phyloP scores from a whole-genome alignment of 352 stramenopile genomes.

The Phytopythium aichiense region DNA sequence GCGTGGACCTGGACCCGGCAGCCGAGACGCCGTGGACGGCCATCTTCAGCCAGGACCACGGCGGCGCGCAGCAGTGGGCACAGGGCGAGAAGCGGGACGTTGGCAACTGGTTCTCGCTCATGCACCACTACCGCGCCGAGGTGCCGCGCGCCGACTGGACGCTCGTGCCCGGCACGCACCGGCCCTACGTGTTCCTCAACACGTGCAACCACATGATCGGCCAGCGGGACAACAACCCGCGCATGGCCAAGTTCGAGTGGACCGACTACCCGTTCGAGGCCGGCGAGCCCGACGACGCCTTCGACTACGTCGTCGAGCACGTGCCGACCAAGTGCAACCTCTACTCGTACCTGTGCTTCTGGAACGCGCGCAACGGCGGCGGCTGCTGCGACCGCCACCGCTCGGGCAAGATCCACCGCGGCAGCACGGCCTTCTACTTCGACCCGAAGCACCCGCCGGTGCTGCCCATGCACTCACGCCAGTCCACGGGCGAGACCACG shows the following conservation, averaged over 20 bases:
- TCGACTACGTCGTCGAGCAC: slow-evolving; percentile 73
- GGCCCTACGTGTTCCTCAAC: slow-evolving; percentile 81
- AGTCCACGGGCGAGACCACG: neutral
- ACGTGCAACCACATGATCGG: slow-evolving; percentile 90
- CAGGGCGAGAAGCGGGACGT: slow-evolving; percentile 81
- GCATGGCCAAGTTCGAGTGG: slow-evolving; percentile 76
- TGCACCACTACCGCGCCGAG: slow-evolving; percentile 81
- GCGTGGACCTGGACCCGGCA: slow-evolving; percentile 54
- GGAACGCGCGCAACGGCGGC: slow-evolving; percentile 67
- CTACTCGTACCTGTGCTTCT: slow-evolving; percentile 84
- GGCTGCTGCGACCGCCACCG: slow-evolving; percentile 69
- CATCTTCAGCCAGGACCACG: slow-evolving; percentile 73
- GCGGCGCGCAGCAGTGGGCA: slow-evolving; percentile 75
- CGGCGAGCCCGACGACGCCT: slow-evolving; percentile 63
- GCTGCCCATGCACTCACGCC: slow-evolving; percentile 5
- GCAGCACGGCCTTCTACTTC: slow-evolving; percentile 64
- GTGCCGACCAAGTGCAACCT: slow-evolving; percentile 86
- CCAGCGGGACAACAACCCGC: slow-evolving; percentile 77
- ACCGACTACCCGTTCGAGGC: slow-evolving; percentile 76
- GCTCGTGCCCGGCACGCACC: slow-evolving; percentile 31
- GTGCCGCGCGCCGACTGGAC: slow-evolving; percentile 46
- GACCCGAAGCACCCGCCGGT: slow-evolving; percentile 16
- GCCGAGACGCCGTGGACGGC: slow-evolving; percentile 44
- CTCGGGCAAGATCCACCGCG: slow-evolving; percentile 45
- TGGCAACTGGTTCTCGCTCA: slow-evolving; percentile 85